A percentile compares a stretch with the other conserved stretches of the same genome.
Evolutionary conservation across 2,329 filamentous ascomycete species (phyloP).

Genomic region (Metarhizium anisopliae): DNA sequence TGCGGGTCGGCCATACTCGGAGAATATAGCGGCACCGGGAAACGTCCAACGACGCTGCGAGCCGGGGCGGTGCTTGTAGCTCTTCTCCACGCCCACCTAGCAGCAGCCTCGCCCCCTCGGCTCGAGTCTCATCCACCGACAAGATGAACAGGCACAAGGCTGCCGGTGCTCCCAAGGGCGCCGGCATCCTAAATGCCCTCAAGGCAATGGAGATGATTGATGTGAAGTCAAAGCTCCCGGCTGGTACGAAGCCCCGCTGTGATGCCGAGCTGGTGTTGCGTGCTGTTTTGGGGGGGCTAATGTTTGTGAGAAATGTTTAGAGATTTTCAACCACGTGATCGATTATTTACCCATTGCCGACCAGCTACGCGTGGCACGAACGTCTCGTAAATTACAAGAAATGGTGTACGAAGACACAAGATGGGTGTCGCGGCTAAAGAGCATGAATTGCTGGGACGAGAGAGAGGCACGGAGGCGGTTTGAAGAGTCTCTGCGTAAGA

Average conservation of each 20-base stretch:
- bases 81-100: background rate
- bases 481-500: constrained; percentile 58
- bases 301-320: constrained; percentile 30
- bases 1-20: background rate
- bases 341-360: constrained; percentile 82
- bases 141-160: constrained; percentile 36
- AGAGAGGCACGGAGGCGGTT: constrained; percentile 70
- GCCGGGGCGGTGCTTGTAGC: background rate
- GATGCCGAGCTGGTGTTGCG: background rate
- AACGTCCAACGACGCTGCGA: background rate
- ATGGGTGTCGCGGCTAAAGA: constrained; percentile 80
- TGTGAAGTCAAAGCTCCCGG: constrained; percentile 69
- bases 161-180: constrained; percentile 28
- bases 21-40: background rate
- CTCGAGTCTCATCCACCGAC: constrained; percentile 1
- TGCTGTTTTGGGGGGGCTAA: background rate
- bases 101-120: constrained; percentile 2
- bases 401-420: constrained; percentile 98
- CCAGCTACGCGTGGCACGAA: constrained; percentile 74
- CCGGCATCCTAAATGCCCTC: constrained; percentile 64
- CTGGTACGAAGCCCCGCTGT: constrained; percentile 43
- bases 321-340: constrained; percentile 80
- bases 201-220: constrained; percentile 74
- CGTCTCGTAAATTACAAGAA: constrained; percentile 80
- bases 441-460: constrained; percentile 91